Evolutionary conservation across 148 eudicot species (phyloP).

Genomic region (Gaultheria prostrata): DNA sequence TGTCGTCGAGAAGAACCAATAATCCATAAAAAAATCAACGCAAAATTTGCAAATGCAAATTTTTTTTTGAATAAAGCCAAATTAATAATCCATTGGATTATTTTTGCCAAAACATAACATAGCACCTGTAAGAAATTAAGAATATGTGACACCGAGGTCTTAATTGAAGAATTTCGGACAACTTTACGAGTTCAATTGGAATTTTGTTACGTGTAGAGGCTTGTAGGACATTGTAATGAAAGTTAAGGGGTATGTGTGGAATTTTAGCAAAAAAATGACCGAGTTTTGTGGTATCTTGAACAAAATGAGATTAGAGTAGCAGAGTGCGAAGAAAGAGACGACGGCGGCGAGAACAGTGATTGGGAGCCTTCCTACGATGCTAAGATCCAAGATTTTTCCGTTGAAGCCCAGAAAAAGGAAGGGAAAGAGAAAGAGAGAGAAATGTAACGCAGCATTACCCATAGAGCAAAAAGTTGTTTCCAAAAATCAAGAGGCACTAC

Average conservation of each 20-base stretch:
- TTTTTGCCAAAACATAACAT: no score
- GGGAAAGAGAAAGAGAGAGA: conserved; percentile 14
- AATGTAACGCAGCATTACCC: not conserved
- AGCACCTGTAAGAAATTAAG: no score
- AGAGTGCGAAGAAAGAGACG: not conserved
- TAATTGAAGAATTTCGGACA: no score
- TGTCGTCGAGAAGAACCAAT: no score
- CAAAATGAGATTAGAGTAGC: not conserved
- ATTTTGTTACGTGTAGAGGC: no score
- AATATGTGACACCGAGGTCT: no score
- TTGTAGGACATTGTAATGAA: no score
- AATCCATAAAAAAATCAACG: no score
- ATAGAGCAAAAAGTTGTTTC: conserved; percentile 3
- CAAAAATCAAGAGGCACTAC: conserved; percentile 2
- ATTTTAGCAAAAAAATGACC: not conserved
- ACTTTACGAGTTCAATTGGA: no score
- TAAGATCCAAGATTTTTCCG: conserved; percentile 39
- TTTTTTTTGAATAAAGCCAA: no score
- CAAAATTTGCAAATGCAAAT: no score
- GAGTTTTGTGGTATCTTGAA: not conserved
- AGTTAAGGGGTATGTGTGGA: not conserved
- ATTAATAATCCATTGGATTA: no score
- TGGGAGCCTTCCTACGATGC: conserved; percentile 29
- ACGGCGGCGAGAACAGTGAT: not conserved
- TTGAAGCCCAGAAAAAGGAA: conserved; percentile 27